Evolutionary conservation across 345 rosid genomes (phyloP).

Genomic region (Eucalyptus caleyi): DNA sequence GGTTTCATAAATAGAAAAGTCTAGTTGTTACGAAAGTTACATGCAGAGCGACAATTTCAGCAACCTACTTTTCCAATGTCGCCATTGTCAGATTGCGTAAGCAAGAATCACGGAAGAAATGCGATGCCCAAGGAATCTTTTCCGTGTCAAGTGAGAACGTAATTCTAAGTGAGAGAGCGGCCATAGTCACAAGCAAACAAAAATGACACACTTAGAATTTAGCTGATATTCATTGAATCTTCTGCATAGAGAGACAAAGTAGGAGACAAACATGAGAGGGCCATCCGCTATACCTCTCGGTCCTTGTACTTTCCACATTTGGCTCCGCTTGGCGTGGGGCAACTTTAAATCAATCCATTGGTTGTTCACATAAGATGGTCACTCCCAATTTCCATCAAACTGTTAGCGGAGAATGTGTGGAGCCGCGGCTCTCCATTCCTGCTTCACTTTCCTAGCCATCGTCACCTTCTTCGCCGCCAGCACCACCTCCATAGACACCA

Average conservation of each 20-base stretch:
- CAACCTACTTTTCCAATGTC: neutral
- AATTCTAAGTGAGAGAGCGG: neutral
- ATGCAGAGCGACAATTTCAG: neutral
- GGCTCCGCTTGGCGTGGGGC: neutral
- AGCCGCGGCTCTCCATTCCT: no score
- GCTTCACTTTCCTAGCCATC: no score
- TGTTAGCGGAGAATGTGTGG: no score
- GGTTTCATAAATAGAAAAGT: neutral
- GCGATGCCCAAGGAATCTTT: neutral
- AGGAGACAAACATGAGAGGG: neutral
- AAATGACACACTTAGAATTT: neutral
- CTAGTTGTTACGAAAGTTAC: neutral
- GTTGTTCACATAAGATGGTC: neutral
- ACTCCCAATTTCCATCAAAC: rapidly evolving
- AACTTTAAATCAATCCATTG: neutral
- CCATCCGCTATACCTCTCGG: neutral
- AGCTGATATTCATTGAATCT: neutral
- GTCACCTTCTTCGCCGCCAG: no score
- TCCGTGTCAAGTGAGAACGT: neutral
- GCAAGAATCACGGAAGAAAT: neutral
- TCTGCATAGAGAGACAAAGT: neutral
- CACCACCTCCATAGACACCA: no score
- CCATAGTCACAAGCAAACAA: neutral
- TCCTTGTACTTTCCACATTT: neutral
- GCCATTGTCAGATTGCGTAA: neutral